phyloP scores from a whole-genome alignment of 805 yeast genomes.

The Gaillardinia entomophila region DNA sequence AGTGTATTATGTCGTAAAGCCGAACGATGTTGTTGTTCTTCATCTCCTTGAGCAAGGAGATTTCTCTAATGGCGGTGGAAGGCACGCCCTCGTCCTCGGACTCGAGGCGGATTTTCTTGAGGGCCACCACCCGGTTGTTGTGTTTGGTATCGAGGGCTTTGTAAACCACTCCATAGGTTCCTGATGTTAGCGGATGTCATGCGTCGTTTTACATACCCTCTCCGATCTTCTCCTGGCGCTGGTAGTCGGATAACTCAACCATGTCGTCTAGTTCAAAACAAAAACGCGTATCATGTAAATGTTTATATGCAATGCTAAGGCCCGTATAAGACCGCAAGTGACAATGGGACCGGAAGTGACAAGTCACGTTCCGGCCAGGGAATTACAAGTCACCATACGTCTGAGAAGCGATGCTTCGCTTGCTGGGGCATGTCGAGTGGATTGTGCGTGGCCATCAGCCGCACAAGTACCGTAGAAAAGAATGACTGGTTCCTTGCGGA shows the following conservation, averaged over 20 bases:
- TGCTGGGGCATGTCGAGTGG: too few species aligned
- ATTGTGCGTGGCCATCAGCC: too few species aligned
- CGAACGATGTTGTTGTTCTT: conserved; percentile 91
- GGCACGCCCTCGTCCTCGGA: conserved; percentile 99
- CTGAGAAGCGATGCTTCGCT: too few species aligned
- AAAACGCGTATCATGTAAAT: too few species aligned
- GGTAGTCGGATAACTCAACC: conserved; percentile 89
- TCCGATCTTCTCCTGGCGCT: conserved; percentile 92
- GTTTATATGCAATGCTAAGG: too few species aligned
- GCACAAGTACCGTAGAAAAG: too few species aligned
- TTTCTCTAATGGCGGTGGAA: conserved; percentile 95
- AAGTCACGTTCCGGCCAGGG: too few species aligned
- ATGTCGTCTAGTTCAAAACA: too few species aligned
- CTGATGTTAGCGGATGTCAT: conserved; percentile 21
- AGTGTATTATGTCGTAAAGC: conserved; percentile 88
- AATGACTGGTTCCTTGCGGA: too few species aligned
- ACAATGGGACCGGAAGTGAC: too few species aligned
- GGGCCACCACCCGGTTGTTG: conserved; percentile 90
- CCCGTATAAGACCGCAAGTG: too few species aligned
- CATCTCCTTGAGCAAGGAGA: conserved; percentile 88
- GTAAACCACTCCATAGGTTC: conserved; percentile 96
- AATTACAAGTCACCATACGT: too few species aligned
- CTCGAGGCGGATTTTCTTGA: conserved; percentile 91
- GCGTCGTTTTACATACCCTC: conserved; percentile 55
- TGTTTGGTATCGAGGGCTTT: conserved; percentile 88